A percentile compares a stretch with the other conserved stretches of the same genome.
phyloP scores from a whole-genome alignment of 192 early-diverging fungal species.

The Kappamyces sp. region DNA sequence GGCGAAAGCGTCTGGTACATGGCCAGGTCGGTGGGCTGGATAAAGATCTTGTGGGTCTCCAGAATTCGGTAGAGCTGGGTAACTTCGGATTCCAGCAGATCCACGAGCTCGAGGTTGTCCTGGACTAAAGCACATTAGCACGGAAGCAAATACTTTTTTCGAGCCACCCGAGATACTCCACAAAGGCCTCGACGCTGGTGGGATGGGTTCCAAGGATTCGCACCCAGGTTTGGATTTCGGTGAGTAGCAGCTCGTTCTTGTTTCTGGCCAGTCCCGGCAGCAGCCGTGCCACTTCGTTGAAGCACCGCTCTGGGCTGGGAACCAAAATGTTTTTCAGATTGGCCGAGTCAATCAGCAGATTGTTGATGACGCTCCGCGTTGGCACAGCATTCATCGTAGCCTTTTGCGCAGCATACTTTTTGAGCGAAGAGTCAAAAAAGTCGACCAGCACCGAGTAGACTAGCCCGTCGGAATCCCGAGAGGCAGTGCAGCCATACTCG shows the following conservation, averaged over 20 bases:
- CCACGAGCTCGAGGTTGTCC: slow-evolving; percentile 33
- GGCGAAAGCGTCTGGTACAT: slow-evolving; percentile 53
- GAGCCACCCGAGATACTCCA: slow-evolving; percentile 57
- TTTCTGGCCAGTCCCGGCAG: slow-evolving; percentile 49
- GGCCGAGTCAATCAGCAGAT: slow-evolving; percentile 47
- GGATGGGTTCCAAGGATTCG: slow-evolving; percentile 46
- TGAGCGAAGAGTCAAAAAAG: slow-evolving; percentile 44
- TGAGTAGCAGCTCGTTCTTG: slow-evolving; percentile 55
- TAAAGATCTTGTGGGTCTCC: slow-evolving; percentile 44
- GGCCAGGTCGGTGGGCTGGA: slow-evolving; percentile 54
- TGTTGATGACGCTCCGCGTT: slow-evolving; percentile 37
- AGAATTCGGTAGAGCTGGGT: slow-evolving; percentile 40
- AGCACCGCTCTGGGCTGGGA: slow-evolving; percentile 57
- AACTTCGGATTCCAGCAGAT: slow-evolving; percentile 43
- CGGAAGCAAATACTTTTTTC: slow-evolving; percentile 36
- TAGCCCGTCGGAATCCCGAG: slow-evolving; percentile 25
- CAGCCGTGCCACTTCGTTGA: slow-evolving; percentile 46
- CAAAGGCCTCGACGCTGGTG: slow-evolving; percentile 50
- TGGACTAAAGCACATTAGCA: slow-evolving; percentile 34
- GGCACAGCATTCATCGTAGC: slow-evolving; percentile 42
- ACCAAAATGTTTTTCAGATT: slow-evolving; percentile 47
- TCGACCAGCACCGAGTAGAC: slow-evolving; percentile 34
- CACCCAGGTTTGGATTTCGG: slow-evolving; percentile 55
- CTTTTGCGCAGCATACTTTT: slow-evolving; percentile 40
- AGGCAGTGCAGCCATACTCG: slow-evolving; percentile 31